Base-by-base conservation (phyloP, 139 green algal species). In the Dunaliella primolecta region DNA sequence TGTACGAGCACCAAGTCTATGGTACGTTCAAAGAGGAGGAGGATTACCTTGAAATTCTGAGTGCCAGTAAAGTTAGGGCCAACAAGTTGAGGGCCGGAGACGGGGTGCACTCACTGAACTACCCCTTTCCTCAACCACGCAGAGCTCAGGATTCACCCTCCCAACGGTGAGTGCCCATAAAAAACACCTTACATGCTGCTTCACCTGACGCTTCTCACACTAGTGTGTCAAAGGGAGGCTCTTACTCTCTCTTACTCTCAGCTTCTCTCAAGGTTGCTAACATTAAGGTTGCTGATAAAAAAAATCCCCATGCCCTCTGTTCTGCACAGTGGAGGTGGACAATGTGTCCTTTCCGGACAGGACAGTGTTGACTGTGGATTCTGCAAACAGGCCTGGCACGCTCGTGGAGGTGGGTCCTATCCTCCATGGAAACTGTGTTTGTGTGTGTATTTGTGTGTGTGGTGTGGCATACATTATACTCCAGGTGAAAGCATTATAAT, bases 301-400 rank as follows among this genome's bases (percentile, higher is more conserved):
- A n/a, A n/a, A n/a, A n/a, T n/a, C n/a, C 46, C 7, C 46, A 64
- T 15, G 15, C 46, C 15, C 46, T 64, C 15, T 64, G 46, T 15
- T 15, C 46, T 64, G 46, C 29, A 93, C 94, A 75, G 91, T 98
- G 2, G 78, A 92, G 30, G 92, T 98, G 37, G 93, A 97, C 91
- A 97, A 97, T 81, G 86, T 92, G 3, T 86, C 81, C 0, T 90
- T 96, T 71, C 83, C 93, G 1, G 88, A 90, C 33, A 85, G 85
- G 71, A 98, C 96, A 1, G 75, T 96, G 11, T 92, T 98, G 57
- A 98, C 94, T 23, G 89, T 99, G 0, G 96, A 98, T 89, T 94
- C 85, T 27, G 97, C 95, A 1, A 99, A 99, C 86, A 87, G 96
- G 31, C 95, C 97, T 0, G 97, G 97, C 34, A 98, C 94, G 31